Percentiles rank a stretch among this genome's conserved stretches.
Evolutionary conservation across 2,329 filamentous ascomycete species (phyloP).

Genomic region (Aspergillus sp.): DNA sequence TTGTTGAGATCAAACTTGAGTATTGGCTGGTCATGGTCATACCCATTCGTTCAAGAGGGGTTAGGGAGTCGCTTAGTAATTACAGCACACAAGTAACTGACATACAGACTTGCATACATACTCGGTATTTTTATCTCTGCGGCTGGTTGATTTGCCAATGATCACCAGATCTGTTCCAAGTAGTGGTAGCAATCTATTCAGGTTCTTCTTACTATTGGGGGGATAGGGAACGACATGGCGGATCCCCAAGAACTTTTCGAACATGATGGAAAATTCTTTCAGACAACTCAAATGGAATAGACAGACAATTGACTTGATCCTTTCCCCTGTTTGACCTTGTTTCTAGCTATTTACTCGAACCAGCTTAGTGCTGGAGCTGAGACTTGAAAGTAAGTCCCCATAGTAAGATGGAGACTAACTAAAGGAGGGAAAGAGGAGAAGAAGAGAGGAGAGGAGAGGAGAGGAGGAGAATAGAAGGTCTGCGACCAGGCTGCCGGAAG

Average conservation of each 20-base stretch:
- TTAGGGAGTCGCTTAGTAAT: no score
- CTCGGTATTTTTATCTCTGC: neutral
- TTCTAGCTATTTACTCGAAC: conserved; percentile 9
- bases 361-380: conserved; percentile 2
- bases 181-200: no score
- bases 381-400: conserved; percentile 4
- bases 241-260: neutral
- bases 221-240: neutral
- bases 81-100: no score
- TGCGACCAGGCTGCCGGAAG: neutral
- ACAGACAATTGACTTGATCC: neutral
- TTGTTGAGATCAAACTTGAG: no score
- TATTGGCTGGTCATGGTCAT: no score
- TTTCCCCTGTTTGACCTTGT: conserved; percentile 6
- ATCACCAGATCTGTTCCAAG: no score
- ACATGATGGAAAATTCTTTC: neutral
- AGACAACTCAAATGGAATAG: neutral
- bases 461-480: neutral
- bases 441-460: no score
- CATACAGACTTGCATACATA: neutral
- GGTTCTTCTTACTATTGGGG: no score
- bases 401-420: neutral
- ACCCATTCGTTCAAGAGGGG: no score
- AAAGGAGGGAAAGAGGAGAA: no score
- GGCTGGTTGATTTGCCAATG: neutral